These are phyloP conservation scores for Fusarium vanettenii DNA, from an alignment of 2,329 filamentous ascomycete genomes.

Conservation along the genomic window DNA sequence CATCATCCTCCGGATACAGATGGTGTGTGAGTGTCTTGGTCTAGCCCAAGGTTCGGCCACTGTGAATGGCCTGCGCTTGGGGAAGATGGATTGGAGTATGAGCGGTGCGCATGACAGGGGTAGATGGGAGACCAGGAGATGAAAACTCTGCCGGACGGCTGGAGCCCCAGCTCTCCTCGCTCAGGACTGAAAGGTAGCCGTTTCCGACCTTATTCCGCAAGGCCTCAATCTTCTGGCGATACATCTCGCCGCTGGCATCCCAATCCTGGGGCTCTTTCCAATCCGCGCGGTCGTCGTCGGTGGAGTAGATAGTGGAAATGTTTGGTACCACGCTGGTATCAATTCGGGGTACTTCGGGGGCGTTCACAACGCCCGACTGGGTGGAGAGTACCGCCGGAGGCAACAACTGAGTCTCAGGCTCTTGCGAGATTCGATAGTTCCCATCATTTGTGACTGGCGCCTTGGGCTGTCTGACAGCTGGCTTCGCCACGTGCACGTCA, in stretches of 20 bases:
- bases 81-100: constrained; percentile 48
- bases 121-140: constrained; percentile 39
- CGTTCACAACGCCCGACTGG: constrained; percentile 40
- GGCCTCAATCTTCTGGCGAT: constrained; percentile 88
- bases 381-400: constrained; percentile 46
- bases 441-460: constrained; percentile 40
- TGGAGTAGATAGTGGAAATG: constrained; percentile 29
- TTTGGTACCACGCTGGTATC: constrained; percentile 38
- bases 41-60: constrained; percentile 63
- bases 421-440: constrained; percentile 60
- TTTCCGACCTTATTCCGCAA: constrained; percentile 87
- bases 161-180: constrained; percentile 75
- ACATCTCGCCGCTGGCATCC: constrained; percentile 79
- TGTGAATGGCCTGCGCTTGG: constrained; percentile 62
- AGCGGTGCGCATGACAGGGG: constrained; percentile 45
- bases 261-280: constrained; percentile 66
- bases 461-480: constrained; percentile 30
- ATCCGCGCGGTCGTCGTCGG: constrained; percentile 33
- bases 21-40: constrained; percentile 26
- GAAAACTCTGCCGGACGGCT: constrained; percentile 38
- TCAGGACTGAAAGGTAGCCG: constrained; percentile 86
- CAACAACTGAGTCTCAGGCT: constrained; percentile 52
- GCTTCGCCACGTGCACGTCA: constrained; percentile 39
- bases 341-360: constrained; percentile 41
- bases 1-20: constrained; percentile 32